Base-by-base conservation (phyloP, 2,329 filamentous ascomycete species). In the Lasiodiplodia theobromae region DNA sequence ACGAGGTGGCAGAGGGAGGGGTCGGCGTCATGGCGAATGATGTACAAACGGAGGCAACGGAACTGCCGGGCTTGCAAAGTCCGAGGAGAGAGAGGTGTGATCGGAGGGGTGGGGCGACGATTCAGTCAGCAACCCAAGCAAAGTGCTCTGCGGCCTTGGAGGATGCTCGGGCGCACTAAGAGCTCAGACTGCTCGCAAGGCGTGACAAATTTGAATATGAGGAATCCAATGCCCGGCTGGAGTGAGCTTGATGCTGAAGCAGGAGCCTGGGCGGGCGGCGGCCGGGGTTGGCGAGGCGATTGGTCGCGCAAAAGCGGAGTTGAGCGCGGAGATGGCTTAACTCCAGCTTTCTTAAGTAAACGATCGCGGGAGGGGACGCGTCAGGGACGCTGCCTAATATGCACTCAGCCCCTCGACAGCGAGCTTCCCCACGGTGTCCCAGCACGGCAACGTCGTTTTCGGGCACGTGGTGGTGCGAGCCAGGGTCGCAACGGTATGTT, bases 1-100 rank as follows among this genome's bases (percentile, higher is more conserved):
- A 96, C 10, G 92, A 92, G 44, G 89, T 90, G 66, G 91, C 92
- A 37, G 92, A 67, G 11, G 65, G 54, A 23, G 65, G 65, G 11
- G 65, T 67, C 14, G 65, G 65, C 38, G 68, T 66, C 71, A 72
- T 72, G 47, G 23, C 44, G 47, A 49, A 66, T 23, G 31, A 34
- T 34, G 23, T 11, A 38, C n/a, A 57, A 54, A 37, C 49, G 57
- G 56, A 63, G 37, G 37, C 54, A 51, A 47, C 31, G 53, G 66
- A 34, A 52, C 8, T 37, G 40, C 31, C 54, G 37, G 37, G 56
- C 54, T 21, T 37, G 25, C 56, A 60, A 68, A 68, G 49, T 53
- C 66, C 56, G 56, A 58, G 54, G n/a, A 25, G n/a, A 58, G n/a
- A 58, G 52, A 44, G 16, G 52, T n/a, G 38, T 14, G 12, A 10